Percentiles rank a stretch among this genome's conserved stretches.
These are phyloP conservation scores for Pyrus pyrifolia DNA, from an alignment of 306 rosid species.

Conservation along the genomic window DNA sequence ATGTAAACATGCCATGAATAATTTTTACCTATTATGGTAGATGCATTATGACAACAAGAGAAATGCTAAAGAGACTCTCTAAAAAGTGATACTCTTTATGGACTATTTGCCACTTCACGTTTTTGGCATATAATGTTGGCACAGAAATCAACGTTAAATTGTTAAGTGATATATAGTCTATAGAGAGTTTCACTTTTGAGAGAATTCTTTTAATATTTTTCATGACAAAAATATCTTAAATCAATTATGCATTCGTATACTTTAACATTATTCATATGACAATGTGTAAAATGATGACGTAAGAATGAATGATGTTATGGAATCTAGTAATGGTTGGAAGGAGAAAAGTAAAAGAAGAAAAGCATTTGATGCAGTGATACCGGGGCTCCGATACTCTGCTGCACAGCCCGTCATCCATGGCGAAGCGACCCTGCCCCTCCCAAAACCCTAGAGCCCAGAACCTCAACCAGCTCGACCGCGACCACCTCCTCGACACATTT, in stretches of 20 bases:
- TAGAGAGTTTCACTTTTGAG: too few relatives aligned
- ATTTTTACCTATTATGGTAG: too few relatives aligned
- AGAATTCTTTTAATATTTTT: too few relatives aligned
- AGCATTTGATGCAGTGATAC: not conserved
- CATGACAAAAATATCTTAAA: too few relatives aligned
- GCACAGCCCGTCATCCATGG: conserved; percentile 59
- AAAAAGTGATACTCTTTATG: too few relatives aligned
- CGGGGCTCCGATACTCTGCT: conserved; percentile 29
- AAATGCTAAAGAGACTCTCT: too few relatives aligned
- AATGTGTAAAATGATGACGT: too few relatives aligned
- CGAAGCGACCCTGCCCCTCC: conserved; percentile 86
- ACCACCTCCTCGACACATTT: conserved; percentile 43
- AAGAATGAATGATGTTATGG: not conserved
- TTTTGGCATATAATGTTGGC: too few relatives aligned
- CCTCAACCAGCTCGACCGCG: conserved; percentile 32
- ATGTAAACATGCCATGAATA: too few relatives aligned
- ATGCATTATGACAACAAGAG: too few relatives aligned
- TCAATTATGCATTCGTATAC: accelerated
- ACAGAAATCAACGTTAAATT: too few relatives aligned
- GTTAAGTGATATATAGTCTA: accelerated
- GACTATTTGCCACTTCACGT: accelerated
- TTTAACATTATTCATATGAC: not conserved
- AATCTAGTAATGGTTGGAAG: not conserved
- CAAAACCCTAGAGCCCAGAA: conserved; percentile 55
- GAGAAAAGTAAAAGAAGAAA: not conserved